Percentiles rank a stretch among this genome's conserved stretches.
Evolutionary conservation across 176 grass and related monocot genomes (phyloP).

Genomic region (Triticum monococcum): DNA sequence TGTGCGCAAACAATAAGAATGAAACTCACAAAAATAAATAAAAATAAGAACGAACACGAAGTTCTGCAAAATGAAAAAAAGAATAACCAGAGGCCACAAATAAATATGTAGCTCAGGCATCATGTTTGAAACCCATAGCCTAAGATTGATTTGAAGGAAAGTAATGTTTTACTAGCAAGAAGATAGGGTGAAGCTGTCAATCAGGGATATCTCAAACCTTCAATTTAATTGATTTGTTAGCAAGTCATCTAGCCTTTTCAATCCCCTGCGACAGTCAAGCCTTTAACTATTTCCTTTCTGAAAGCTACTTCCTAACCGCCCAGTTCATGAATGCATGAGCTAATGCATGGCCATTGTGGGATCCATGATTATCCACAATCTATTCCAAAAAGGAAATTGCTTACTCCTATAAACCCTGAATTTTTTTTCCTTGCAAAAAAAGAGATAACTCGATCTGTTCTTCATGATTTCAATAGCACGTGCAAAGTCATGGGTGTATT

Average conservation of each 20-base stretch:
- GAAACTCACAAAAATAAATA: too few species aligned
- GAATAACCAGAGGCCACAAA: conserved; percentile 17
- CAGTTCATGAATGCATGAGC: conserved; percentile 29
- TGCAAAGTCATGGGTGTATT: neutral
- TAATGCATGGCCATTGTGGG: conserved; percentile 17
- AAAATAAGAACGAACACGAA: neutral
- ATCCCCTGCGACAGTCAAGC: conserved; percentile 42
- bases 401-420: neutral
- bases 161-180: conserved; percentile 20
- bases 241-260: conserved; percentile 28
- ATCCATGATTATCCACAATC: conserved; percentile 15
- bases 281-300: conserved; percentile 43
- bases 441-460: neutral
- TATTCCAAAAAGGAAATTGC: neutral
- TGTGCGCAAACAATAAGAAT: conserved; percentile 26
- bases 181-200: conserved; percentile 30
- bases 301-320: conserved; percentile 47
- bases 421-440: neutral
- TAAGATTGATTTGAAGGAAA: conserved; percentile 26
- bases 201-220: conserved; percentile 3
- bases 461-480: neutral
- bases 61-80: conserved; percentile 19
- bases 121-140: conserved; percentile 29
- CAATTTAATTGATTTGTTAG: conserved; percentile 28
- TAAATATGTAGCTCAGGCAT: conserved; percentile 34